A percentile compares a stretch with the other conserved stretches of the same genome.
Evolutionary conservation across 23 red algal species (phyloP).

Genomic region (Pyropia haitanensis): DNA sequence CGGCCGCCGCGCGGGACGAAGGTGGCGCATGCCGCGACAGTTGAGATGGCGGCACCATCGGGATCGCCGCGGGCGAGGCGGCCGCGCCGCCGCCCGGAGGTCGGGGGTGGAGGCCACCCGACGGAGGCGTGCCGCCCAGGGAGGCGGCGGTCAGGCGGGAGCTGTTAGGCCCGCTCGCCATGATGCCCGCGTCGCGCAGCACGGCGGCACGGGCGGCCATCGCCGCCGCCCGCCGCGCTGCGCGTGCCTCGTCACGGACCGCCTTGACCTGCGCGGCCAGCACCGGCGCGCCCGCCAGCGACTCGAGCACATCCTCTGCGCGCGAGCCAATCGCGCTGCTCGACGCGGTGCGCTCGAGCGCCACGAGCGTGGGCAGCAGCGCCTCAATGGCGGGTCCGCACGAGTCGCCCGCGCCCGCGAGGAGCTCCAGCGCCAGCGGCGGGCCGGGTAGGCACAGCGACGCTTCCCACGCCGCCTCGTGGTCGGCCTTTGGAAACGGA

Average conservation of each 20-base stretch:
- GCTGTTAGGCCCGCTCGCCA: background rate
- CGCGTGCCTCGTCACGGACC: conserved; percentile 24
- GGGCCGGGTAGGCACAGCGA: conserved; percentile 22
- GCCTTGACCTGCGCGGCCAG: conserved; percentile 23
- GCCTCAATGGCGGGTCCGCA: too few species aligned
- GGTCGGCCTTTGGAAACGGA: conserved; percentile 26
- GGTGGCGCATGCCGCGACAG: too few species aligned
- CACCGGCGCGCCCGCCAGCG: conserved; percentile 13
- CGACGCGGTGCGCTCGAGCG: conserved; percentile 55
- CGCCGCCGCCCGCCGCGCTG: conserved; percentile 52
- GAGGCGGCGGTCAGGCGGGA: too few species aligned
- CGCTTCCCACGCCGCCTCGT: conserved; percentile 21
- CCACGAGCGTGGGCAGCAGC: conserved; percentile 9
- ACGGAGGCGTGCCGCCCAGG: too few species aligned
- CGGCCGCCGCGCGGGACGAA: too few species aligned
- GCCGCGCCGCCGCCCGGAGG: too few species aligned
- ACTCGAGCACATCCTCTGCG: conserved; percentile 55
- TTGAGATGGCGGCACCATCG: too few species aligned
- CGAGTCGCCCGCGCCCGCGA: conserved; percentile 17
- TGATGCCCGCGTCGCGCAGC: conserved; percentile 38
- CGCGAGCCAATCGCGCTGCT: conserved; percentile 31
- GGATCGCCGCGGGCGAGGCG: too few species aligned
- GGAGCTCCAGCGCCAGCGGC: conserved; percentile 27
- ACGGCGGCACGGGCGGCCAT: conserved; percentile 32
- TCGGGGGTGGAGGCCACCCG: too few species aligned